Evolutionary conservation across 352 stramenopile species (phyloP).

Genomic region (Peronospora belbahrii): DNA sequence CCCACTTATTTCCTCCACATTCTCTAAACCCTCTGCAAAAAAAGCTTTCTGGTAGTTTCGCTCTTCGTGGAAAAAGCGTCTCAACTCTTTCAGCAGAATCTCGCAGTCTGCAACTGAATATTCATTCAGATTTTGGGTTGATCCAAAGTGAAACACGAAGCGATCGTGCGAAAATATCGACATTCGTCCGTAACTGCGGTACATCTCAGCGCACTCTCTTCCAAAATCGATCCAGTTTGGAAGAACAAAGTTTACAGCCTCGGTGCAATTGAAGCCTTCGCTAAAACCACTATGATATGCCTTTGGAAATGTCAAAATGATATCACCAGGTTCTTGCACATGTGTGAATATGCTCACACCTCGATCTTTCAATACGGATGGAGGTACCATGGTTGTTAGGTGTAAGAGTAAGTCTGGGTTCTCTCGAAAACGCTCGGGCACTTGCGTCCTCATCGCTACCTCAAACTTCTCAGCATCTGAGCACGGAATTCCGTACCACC

Average conservation of each 20-base stretch:
- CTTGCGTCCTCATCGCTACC: slow-evolving; percentile 31
- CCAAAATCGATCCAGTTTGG: slow-evolving; percentile 83
- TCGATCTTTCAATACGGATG: slow-evolving; percentile 33
- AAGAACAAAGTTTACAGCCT: slow-evolving; percentile 84
- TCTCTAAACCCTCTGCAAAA: slow-evolving; percentile 31
- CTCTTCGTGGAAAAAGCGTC: slow-evolving; percentile 65
- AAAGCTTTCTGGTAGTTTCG: slow-evolving; percentile 52
- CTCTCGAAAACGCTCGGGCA: slow-evolving; percentile 56
- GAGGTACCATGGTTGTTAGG: slow-evolving; percentile 67
- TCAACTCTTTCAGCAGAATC: slow-evolving; percentile 56
- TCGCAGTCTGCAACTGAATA: slow-evolving; percentile 53
- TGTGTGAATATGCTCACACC: slow-evolving; percentile 58
- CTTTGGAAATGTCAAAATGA: slow-evolving; percentile 96
- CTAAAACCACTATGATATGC: slow-evolving; percentile 96
- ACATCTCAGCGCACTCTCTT: slow-evolving; percentile 59
- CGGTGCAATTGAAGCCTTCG: slow-evolving; percentile 91
- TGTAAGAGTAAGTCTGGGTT: slow-evolving; percentile 63
- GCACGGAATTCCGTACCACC: slow-evolving; percentile 90
- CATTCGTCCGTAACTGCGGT: slow-evolving; percentile 45
- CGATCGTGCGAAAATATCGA: slow-evolving; percentile 81
- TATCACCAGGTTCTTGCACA: slow-evolving; percentile 88
- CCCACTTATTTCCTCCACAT: slow-evolving; percentile 48
- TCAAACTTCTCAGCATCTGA: slow-evolving; percentile 52
- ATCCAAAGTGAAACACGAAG: slow-evolving; percentile 74
- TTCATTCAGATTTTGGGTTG: slow-evolving; percentile 54